phyloP scores from a whole-genome alignment of 1,284 basidiomycete species.

The Heterobasidion annosum region DNA sequence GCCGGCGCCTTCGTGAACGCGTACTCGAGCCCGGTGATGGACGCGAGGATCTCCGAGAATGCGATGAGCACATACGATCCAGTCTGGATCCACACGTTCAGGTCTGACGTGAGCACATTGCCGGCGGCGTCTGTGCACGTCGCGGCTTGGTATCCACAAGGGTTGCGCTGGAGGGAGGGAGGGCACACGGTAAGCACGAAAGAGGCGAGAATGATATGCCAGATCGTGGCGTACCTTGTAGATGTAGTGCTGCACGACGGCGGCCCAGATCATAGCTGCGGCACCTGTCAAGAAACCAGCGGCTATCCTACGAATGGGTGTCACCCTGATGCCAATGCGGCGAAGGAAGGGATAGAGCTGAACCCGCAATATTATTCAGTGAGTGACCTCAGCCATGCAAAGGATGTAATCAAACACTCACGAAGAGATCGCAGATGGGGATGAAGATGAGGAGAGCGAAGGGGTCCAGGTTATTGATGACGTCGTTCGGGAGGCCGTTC shows the following conservation, averaged over 20 bases:
- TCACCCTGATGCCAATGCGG: conserved; percentile 59
- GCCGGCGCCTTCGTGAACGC: conserved; percentile 83
- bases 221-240: conserved; percentile 37
- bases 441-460: conserved; percentile 70
- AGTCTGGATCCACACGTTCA: conserved; percentile 75
- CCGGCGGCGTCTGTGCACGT: conserved; percentile 38
- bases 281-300: conserved; percentile 64
- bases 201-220: not conserved
- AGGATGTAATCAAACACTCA: not conserved
- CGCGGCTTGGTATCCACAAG: conserved; percentile 51
- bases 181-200: not conserved
- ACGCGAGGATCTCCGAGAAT: conserved; percentile 75
- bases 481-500: conserved; percentile 73
- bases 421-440: conserved; percentile 53
- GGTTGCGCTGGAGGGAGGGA: conserved; percentile 33
- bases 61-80: conserved; percentile 64
- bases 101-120: conserved; percentile 35
- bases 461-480: conserved; percentile 76
- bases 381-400: not conserved
- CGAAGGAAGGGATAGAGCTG: conserved; percentile 65
- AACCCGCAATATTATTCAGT: not conserved
- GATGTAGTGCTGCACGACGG: conserved; percentile 70
- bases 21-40: conserved; percentile 81
- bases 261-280: conserved; percentile 54
- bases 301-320: conserved; percentile 66